Evolutionary conservation across 441 rosid species (phyloP).

Genomic region (Corymbia citriodora): DNA sequence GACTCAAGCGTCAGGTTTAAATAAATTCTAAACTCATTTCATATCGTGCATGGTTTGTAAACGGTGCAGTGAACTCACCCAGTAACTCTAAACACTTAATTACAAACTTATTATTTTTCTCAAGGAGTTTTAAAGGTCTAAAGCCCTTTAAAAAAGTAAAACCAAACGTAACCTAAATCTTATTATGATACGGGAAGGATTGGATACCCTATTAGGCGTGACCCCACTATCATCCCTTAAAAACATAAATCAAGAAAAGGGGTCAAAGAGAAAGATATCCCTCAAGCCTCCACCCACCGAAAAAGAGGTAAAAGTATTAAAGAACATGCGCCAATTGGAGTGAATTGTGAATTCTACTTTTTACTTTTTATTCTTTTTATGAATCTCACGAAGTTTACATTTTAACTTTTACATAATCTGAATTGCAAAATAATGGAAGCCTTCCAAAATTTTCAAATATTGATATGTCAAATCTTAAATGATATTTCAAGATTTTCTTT

Average conservation of each 20-base stretch:
- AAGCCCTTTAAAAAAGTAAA: fast-evolving
- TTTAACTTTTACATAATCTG: neutral
- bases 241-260: neutral
- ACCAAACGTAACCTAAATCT: fast-evolving
- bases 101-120: no score
- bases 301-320: neutral
- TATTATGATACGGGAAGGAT: neutral
- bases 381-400: neutral
- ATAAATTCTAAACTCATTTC: neutral
- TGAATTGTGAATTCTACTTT: neutral
- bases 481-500: neutral
- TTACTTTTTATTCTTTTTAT: neutral
- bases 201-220: neutral
- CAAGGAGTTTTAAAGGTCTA: no score
- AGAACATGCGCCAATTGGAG: fast-evolving
- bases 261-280: neutral
- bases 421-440: neutral
- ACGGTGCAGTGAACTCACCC: neutral
- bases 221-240: fast-evolving
- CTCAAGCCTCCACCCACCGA: neutral
- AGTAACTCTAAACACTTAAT: neutral
- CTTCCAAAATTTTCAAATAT: neutral
- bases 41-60: fast-evolving
- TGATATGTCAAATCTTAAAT: neutral
- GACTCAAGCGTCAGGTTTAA: neutral